Conservation (phyloP, 2,329 filamentous ascomycete species). For the Blastomyces silverae region DNA sequence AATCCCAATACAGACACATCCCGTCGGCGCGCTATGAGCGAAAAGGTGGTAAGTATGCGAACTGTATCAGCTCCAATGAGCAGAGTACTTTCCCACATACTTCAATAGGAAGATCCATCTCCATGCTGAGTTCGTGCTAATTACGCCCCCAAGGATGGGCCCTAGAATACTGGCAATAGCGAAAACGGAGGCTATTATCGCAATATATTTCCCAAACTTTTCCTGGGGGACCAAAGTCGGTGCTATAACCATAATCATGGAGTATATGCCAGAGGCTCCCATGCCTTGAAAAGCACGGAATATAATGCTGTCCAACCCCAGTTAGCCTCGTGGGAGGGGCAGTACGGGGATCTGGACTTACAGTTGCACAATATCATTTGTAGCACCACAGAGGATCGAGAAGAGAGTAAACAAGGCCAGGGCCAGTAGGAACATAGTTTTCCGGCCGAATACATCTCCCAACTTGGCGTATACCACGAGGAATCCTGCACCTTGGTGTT, state of each 20-base stretch:
- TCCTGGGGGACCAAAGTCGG: conserved; percentile 21
- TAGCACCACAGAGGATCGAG: conserved; percentile 36
- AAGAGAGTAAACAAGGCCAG: conserved; percentile 38
- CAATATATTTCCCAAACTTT: conserved; percentile 17
- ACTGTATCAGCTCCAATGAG: background rate
- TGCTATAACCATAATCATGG: conserved; percentile 23
- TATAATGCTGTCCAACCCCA: conserved; percentile 20
- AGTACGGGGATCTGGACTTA: background rate
- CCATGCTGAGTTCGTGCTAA: conserved; percentile 21
- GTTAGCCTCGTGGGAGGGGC: background rate
- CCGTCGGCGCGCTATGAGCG: background rate
- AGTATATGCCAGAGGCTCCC: conserved; percentile 26
- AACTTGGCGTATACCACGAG: conserved; percentile 42
- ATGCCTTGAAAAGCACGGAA: conserved; percentile 28
- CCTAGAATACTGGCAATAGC: conserved; percentile 18
- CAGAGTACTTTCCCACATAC: background rate
- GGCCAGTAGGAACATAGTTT: conserved; percentile 34
- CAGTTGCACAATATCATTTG: background rate
- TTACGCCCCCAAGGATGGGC: conserved; percentile 24
- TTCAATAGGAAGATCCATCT: conserved; percentile 25
- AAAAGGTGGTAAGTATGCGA: background rate
- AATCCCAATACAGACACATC: conserved; percentile 17
- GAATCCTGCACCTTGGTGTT: conserved; percentile 29
- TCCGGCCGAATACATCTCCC: conserved; percentile 44
- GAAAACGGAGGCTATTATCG: conserved; percentile 17